Evolutionary conservation across 495 filamentous ascomycete genomes (phyloP).

Genomic region (Penicillium canariense): DNA sequence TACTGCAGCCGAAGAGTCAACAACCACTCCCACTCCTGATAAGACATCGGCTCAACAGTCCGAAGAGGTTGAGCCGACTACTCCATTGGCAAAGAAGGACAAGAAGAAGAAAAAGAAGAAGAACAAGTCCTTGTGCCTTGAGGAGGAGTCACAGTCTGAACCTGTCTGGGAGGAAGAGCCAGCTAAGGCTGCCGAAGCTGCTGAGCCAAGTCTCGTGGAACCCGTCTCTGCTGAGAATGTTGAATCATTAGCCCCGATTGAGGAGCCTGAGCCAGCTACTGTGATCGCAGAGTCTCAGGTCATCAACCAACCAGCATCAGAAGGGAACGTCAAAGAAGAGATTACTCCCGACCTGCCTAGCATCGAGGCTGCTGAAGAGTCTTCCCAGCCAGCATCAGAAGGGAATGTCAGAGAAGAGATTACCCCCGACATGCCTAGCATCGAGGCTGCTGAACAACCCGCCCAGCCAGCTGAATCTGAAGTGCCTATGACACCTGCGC

Average conservation of each 20-base stretch:
- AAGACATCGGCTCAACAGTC: not conserved
- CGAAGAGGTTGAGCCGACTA: not conserved
- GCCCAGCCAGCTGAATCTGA: conserved; percentile 15
- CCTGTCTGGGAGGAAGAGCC: conserved; percentile 8
- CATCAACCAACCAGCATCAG: conserved; percentile 2
- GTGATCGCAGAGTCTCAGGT: not conserved
- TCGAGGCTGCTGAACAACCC: conserved; percentile 1
- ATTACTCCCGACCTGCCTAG: not conserved
- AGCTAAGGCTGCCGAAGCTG: not conserved
- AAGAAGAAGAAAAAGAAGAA: conserved; percentile 39
- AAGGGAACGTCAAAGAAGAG: not conserved
- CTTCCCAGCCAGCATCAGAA: conserved; percentile 3
- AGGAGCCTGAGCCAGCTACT: not conserved
- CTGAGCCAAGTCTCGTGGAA: not conserved
- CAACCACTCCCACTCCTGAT: not conserved
- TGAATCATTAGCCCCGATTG: not conserved
- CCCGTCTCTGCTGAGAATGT: not conserved
- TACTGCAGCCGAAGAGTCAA: not conserved
- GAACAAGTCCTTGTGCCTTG: conserved; percentile 24
- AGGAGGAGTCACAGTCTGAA: conserved; percentile 9
- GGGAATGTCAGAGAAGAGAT: not conserved
- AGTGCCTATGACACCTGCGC: conserved; percentile 5
- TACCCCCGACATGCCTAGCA: not conserved
- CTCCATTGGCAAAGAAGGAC: conserved; percentile 15
- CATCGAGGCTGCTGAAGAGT: not conserved